Conservation (phyloP, 2,329 filamentous ascomycete species). For the Cytospora piceicola region DNA sequence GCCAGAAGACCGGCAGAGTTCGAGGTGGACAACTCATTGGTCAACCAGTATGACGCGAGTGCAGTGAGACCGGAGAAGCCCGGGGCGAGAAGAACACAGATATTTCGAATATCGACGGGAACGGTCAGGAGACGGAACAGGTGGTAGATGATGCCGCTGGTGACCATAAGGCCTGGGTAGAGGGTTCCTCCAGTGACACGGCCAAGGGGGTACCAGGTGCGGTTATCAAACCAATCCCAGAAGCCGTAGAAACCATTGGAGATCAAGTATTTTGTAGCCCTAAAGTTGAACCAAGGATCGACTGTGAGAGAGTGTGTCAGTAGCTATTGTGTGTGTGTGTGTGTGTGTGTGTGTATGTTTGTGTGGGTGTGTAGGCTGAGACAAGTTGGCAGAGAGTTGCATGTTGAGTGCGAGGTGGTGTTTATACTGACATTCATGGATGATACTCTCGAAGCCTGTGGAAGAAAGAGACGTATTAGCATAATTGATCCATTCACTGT, state of each 20-base stretch:
- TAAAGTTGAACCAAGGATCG: constrained; percentile 99
- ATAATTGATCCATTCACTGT: constrained; percentile 17
- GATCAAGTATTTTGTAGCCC: constrained; percentile 96
- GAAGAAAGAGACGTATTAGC: constrained; percentile 39
- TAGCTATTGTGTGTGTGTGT: constrained; percentile 34
- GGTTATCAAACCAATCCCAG: constrained; percentile 99
- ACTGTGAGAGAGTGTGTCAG: constrained; percentile 59
- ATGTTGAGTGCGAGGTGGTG: constrained; percentile 28
- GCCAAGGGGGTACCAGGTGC: constrained; percentile 98
- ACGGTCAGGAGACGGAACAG: constrained; percentile 84
- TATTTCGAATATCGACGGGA: constrained; percentile 97
- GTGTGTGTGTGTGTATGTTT: constrained; percentile 35
- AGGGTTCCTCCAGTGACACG: constrained; percentile 98
- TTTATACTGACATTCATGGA: constrained; percentile 88
- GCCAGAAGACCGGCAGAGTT: constrained; percentile 93
- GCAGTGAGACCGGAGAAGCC: constrained; percentile 94
- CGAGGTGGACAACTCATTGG: constrained; percentile 95
- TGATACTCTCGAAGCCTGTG: constrained; percentile 95
- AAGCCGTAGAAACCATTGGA: constrained; percentile 98
- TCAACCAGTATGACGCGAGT: constrained; percentile 90
- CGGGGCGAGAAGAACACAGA: constrained; percentile 94
- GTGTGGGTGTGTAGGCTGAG: constrained; percentile 19
- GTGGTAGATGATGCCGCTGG: constrained; percentile 96
- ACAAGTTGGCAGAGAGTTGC: constrained; percentile 24
- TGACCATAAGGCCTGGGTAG: constrained; percentile 98